These are phyloP conservation scores for Golubevia sp. DNA, from an alignment of 1,284 basidiomycete genomes.

Conservation along the genomic window DNA sequence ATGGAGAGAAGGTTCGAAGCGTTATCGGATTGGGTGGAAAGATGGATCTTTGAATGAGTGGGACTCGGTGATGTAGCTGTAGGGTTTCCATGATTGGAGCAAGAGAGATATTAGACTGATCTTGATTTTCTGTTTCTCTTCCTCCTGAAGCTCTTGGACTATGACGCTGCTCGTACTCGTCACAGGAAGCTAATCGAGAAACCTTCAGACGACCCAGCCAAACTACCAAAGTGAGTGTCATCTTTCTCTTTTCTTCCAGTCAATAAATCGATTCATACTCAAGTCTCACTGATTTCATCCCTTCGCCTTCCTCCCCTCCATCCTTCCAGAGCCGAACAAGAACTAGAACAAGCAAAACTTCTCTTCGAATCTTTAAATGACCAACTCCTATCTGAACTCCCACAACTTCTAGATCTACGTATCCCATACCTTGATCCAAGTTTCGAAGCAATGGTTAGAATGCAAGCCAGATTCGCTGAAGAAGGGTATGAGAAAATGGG, in stretches of 20 bases:
- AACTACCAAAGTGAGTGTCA: constrained; percentile 75
- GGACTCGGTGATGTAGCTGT: background rate
- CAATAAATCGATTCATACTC: too few species aligned
- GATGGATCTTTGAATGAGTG: constrained; percentile 4
- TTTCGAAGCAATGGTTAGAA: constrained; percentile 94
- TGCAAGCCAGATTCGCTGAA: constrained; percentile 95
- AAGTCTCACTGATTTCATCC: too few species aligned
- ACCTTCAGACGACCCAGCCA: constrained; percentile 88
- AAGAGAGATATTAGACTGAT: constrained; percentile 1
- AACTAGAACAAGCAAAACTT: constrained; percentile 89
- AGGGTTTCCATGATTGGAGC: background rate
- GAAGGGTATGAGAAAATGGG: constrained; percentile 98
- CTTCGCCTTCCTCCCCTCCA: too few species aligned
- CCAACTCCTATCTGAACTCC: constrained; percentile 86
- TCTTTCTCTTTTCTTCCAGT: background rate
- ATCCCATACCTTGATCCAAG: constrained; percentile 97
- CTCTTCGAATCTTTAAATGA: constrained; percentile 92
- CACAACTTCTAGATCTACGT: constrained; percentile 88
- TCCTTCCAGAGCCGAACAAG: constrained; percentile 78
- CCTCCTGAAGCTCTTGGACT: constrained; percentile 79
- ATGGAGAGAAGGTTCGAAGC: background rate
- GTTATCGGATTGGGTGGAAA: background rate
- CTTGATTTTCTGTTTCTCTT: background rate
- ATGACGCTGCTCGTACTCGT: constrained; percentile 81
- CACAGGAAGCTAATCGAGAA: constrained; percentile 83